phyloP scores from a whole-genome alignment of 345 rosid species.

The Gossypium sturtianum region DNA sequence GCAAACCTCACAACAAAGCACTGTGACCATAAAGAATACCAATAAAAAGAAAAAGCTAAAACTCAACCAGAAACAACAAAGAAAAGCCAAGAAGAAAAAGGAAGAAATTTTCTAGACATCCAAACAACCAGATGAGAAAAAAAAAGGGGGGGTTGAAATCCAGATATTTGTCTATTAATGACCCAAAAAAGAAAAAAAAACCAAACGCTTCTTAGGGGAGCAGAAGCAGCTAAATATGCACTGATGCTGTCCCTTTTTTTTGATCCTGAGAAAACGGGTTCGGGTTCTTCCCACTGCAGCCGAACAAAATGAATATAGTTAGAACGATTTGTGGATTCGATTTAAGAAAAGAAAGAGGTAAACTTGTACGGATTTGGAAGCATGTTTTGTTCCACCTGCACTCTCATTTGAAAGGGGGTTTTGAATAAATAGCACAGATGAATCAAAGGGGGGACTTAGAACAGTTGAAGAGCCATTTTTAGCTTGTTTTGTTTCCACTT shows the following conservation, averaged over 20 bases:
- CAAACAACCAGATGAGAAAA: slow-evolving; percentile 27
- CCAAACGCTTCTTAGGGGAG: slow-evolving; percentile 46
- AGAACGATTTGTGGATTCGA: not conserved
- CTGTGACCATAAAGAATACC: slow-evolving; percentile 42
- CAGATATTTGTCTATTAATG: slow-evolving; percentile 20
- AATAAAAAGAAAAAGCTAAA: slow-evolving; percentile 20
- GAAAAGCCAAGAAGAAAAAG: not conserved
- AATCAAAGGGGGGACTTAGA: slow-evolving; percentile 36
- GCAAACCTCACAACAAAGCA: slow-evolving; percentile 53
- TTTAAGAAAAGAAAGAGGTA: not conserved
- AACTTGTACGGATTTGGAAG: slow-evolving; percentile 23
- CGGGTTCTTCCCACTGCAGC: slow-evolving; percentile 28
- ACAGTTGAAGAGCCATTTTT: slow-evolving; percentile 78
- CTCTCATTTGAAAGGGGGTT: slow-evolving; percentile 22
- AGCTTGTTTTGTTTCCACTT: slow-evolving; percentile 99
- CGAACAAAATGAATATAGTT: slow-evolving; percentile 11
- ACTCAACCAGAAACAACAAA: slow-evolving; percentile 25
- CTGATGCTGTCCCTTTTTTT: slow-evolving; percentile 75
- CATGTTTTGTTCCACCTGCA: slow-evolving; percentile 34
- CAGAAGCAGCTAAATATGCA: slow-evolving; percentile 91
- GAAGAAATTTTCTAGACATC: slow-evolving; percentile 19
- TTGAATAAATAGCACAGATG: slow-evolving; percentile 18
- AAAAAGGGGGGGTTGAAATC: slow-evolving; percentile 11
- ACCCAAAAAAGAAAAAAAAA: slow-evolving; percentile 3
- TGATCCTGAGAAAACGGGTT: slow-evolving; percentile 26